phyloP scores from a whole-genome alignment of 2,329 filamentous ascomycete species.

The Fulvia fulva region DNA sequence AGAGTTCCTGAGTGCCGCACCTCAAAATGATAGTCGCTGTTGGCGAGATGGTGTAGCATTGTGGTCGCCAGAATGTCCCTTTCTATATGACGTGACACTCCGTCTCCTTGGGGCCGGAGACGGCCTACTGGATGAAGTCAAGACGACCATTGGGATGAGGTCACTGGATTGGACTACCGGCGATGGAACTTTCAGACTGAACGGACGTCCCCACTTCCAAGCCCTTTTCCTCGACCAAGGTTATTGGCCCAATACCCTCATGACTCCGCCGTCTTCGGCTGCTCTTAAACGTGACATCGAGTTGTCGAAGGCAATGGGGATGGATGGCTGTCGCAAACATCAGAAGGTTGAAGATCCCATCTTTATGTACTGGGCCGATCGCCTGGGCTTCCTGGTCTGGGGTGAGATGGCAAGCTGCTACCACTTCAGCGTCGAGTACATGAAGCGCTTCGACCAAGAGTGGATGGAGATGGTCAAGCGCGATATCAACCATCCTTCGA shows the following conservation, averaged over 20 bases:
- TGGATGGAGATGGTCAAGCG: slow-evolving; percentile 61
- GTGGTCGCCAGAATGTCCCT: slow-evolving; percentile 58
- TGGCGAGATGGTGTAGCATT: slow-evolving; percentile 58
- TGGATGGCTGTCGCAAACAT: slow-evolving; percentile 63
- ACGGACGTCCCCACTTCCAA: slow-evolving; percentile 58
- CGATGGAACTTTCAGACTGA: slow-evolving; percentile 57
- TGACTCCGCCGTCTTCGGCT: slow-evolving; percentile 53
- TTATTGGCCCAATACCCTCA: slow-evolving; percentile 59
- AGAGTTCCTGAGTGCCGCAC: slow-evolving; percentile 33
- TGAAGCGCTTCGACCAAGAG: slow-evolving; percentile 59
- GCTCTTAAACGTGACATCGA: slow-evolving; percentile 51
- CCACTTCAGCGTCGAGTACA: slow-evolving; percentile 56
- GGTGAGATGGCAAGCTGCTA: slow-evolving; percentile 64
- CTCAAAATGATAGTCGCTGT: slow-evolving; percentile 37
- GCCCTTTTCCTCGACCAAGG: slow-evolving; percentile 59
- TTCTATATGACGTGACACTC: slow-evolving; percentile 54
- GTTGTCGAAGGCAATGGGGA: slow-evolving; percentile 57
- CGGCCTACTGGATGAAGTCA: slow-evolving; percentile 51
- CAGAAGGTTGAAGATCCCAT: slow-evolving; percentile 61
- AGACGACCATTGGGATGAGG: slow-evolving; percentile 60
- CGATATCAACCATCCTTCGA: slow-evolving; percentile 62
- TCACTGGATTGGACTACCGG: slow-evolving; percentile 56
- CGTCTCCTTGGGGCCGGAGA: slow-evolving; percentile 45
- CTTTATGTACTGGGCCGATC: slow-evolving; percentile 60
- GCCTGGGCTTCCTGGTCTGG: slow-evolving; percentile 60